These are phyloP conservation scores for Porcisia deanei DNA, from an alignment of 208 protist genomes.

Conservation along the genomic window DNA sequence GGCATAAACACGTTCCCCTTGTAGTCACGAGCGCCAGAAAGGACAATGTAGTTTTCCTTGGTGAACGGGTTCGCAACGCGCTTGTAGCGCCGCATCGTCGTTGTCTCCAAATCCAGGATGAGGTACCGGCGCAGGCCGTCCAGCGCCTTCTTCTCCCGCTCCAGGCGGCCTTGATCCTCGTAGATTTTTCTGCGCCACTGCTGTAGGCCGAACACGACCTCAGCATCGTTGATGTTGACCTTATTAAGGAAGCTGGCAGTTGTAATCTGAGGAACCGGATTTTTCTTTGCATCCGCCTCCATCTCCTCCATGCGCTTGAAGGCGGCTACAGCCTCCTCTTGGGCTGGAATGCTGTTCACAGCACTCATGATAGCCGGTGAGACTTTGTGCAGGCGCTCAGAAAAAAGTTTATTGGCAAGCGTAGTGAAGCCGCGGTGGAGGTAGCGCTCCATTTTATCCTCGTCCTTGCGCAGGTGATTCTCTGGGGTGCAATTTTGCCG, in stretches of 20 bases:
- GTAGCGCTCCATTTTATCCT: constrained; percentile 73
- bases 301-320: constrained; percentile 39
- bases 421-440: constrained; percentile 81
- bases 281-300: constrained; percentile 43
- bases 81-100: constrained; percentile 88
- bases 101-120: constrained; percentile 91
- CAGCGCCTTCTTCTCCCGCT: constrained; percentile 69
- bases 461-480: constrained; percentile 54
- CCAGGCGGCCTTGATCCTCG: constrained; percentile 68
- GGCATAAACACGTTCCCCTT: constrained; percentile 90
- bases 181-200: constrained; percentile 90
- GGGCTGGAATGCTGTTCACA: constrained; percentile 73
- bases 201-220: constrained; percentile 88
- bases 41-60: constrained; percentile 88
- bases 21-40: constrained; percentile 88
- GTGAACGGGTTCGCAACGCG: constrained; percentile 92
- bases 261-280: constrained; percentile 70
- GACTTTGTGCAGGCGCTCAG: constrained; percentile 82
- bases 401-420: constrained; percentile 88
- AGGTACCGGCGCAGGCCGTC: constrained; percentile 72
- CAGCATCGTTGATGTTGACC: constrained; percentile 86
- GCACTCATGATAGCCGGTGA: constrained; percentile 75
- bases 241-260: constrained; percentile 84
- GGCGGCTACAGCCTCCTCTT: constrained; percentile 43
- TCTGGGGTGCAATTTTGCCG: constrained; percentile 76